Evolutionary conservation across 805 yeast genomes (phyloP).

Genomic region (Kodamaea nitidulidarum): DNA sequence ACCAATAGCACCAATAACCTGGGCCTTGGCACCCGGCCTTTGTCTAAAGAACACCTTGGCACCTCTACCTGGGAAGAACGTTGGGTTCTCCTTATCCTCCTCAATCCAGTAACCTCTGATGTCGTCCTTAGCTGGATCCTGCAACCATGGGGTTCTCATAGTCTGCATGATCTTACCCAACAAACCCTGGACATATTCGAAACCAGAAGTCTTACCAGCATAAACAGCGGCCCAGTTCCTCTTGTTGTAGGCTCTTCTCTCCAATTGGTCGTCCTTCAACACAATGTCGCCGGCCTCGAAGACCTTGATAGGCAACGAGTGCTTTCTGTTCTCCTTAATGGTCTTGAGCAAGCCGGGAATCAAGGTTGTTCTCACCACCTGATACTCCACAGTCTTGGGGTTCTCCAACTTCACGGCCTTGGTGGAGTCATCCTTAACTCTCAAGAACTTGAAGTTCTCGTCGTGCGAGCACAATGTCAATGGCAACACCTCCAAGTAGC

Average conservation of each 20-base stretch:
- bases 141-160: constrained; percentile 82
- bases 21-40: constrained; percentile 51
- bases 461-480: constrained; percentile 93
- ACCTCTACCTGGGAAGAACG: constrained; percentile 96
- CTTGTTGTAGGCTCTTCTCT: constrained; percentile 87
- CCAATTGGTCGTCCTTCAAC: constrained; percentile 70
- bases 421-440: constrained; percentile 67
- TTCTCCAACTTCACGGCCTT: constrained; percentile 86
- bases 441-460: constrained; percentile 88
- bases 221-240: constrained; percentile 93
- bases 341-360: constrained; percentile 95
- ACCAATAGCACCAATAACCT: constrained; percentile 79
- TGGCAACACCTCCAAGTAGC: constrained; percentile 95
- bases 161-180: constrained; percentile 95
- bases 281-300: constrained; percentile 96
- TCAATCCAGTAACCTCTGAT: constrained; percentile 84
- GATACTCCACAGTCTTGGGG: constrained; percentile 95
- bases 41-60: constrained; percentile 79
- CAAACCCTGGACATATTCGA: constrained; percentile 91
- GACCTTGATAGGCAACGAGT: constrained; percentile 88
- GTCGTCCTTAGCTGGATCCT: constrained; percentile 46
- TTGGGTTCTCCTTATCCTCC: constrained; percentile 59
- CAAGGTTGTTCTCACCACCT: constrained; percentile 93
- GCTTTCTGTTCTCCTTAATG: constrained; percentile 92
- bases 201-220: constrained; percentile 94